Percentiles rank a stretch among this genome's conserved stretches.
Evolutionary conservation across 2,329 filamentous ascomycete genomes (phyloP).

Genomic region (Trichoderma breve): DNA sequence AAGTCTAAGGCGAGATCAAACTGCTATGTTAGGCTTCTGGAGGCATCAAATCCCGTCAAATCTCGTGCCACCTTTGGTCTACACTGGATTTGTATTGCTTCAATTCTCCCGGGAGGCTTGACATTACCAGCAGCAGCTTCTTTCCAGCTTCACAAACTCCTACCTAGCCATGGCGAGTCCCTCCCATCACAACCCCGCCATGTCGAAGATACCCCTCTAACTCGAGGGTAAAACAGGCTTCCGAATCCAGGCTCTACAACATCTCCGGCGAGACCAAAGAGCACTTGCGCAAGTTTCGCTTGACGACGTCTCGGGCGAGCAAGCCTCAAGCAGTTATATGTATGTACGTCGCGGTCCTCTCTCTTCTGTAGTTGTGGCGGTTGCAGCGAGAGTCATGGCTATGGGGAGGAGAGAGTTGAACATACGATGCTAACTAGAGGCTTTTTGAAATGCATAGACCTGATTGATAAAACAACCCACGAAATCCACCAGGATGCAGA

Average conservation of each 20-base stretch:
- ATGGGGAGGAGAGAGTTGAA: neutral
- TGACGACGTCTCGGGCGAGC: constrained; percentile 83
- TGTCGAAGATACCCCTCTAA: neutral
- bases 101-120: neutral
- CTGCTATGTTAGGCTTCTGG: neutral
- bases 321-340: constrained; percentile 91
- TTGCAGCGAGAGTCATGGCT: neutral
- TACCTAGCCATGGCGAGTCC: neutral
- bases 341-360: constrained; percentile 52
- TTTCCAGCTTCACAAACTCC: neutral
- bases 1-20: neutral
- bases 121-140: neutral
- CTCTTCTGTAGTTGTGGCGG: neutral
- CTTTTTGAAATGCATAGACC: constrained; percentile 52
- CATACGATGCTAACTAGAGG: neutral
- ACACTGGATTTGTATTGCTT: neutral
- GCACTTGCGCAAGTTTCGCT: constrained; percentile 88
- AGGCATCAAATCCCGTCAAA: neutral
- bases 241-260: constrained; percentile 86
- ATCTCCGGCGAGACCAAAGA: constrained; percentile 90
- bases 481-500: constrained; percentile 85
- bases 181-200: neutral
- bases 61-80: neutral
- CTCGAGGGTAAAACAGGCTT: constrained; percentile 40
- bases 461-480: constrained; percentile 85